Percentiles rank a stretch among this genome's conserved stretches.
phyloP scores from a whole-genome alignment of 345 rosid genomes.

The Cardamine chenopodiifolia region DNA sequence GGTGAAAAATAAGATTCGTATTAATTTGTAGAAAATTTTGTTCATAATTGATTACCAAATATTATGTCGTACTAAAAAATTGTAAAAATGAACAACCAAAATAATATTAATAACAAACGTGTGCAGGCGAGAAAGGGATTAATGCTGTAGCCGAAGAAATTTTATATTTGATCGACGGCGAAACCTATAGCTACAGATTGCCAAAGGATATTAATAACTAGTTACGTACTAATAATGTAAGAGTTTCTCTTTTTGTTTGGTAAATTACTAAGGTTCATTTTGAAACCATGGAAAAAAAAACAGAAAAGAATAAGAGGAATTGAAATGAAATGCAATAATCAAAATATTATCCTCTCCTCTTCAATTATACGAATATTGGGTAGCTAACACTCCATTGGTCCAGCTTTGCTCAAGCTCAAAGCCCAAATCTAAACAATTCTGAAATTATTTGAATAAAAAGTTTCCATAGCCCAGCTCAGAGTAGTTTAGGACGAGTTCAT shows the following conservation, averaged over 20 bases:
- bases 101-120: neutral
- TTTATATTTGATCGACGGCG: neutral
- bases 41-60: neutral
- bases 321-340: neutral
- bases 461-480: neutral
- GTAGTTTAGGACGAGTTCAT: neutral
- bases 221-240: neutral
- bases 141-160: neutral
- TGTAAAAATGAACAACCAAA: neutral
- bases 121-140: slow-evolving; percentile 25
- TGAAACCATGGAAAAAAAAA: neutral
- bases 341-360: neutral
- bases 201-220: neutral
- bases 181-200: neutral
- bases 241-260: neutral
- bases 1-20: neutral
- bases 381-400: neutral
- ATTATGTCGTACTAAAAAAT: neutral
- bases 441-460: neutral
- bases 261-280: neutral
- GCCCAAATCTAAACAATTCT: neutral
- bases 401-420: neutral
- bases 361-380: neutral
- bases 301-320: neutral
- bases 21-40: neutral